A percentile compares a stretch with the other conserved stretches of the same genome.
Evolutionary conservation across 345 rosid genomes (phyloP).

Genomic region (Triadica sebifera): DNA sequence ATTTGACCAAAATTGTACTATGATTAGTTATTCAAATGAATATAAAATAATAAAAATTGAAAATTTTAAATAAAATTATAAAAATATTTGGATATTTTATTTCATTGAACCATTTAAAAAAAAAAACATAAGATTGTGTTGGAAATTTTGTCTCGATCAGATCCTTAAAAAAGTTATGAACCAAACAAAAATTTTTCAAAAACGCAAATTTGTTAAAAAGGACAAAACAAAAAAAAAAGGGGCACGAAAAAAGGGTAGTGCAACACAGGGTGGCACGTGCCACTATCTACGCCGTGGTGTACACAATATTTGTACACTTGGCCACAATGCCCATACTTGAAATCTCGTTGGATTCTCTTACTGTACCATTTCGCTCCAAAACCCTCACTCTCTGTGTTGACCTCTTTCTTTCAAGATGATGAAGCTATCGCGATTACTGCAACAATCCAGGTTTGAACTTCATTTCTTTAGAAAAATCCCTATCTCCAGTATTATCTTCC

Average conservation of each 20-base stretch:
- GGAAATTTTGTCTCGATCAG: too few species aligned
- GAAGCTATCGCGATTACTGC: slow-evolving; percentile 10
- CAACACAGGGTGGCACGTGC: background rate
- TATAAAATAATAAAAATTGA: too few species aligned
- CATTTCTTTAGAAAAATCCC: too few species aligned
- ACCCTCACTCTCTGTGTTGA: background rate
- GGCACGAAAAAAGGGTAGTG: background rate
- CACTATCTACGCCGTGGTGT: background rate
- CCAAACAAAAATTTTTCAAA: too few species aligned
- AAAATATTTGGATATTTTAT: too few species aligned
- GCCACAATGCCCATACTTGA: background rate
- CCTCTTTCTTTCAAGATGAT: background rate
- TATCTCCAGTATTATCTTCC: background rate
- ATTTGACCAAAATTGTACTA: too few species aligned
- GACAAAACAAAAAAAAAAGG: background rate
- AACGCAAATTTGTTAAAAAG: too few species aligned
- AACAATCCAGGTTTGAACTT: background rate
- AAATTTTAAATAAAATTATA: too few species aligned
- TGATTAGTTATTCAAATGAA: too few species aligned
- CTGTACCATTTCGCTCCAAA: background rate
- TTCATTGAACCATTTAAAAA: too few species aligned
- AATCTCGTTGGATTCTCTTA: background rate
- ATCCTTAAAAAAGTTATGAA: too few species aligned
- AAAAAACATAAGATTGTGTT: too few species aligned
- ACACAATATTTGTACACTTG: background rate